Evolutionary conservation across 1,284 basidiomycete genomes (phyloP).

Genomic region (Inonotus hispidus): DNA sequence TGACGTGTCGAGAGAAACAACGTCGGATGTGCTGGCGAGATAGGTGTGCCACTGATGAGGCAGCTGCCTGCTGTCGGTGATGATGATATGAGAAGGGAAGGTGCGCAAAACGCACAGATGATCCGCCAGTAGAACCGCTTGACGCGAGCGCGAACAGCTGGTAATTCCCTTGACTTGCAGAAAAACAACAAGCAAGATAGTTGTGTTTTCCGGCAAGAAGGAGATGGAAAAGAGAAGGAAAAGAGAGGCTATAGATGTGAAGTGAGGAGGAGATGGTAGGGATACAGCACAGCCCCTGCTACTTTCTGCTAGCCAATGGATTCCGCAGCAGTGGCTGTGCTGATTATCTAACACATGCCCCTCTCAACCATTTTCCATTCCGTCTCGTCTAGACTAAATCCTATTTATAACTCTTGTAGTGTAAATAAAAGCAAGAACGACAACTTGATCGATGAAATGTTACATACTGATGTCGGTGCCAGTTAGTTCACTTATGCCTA

Average conservation of each 20-base stretch:
- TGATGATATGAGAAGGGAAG: not conserved
- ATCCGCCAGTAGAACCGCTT: not conserved
- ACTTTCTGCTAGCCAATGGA: not conserved
- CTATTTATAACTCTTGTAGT: too few relatives aligned
- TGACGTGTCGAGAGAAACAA: constrained; percentile 3
- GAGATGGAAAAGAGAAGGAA: not conserved
- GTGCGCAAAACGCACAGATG: not conserved
- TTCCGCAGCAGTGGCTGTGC: not conserved
- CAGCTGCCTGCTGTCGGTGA: not conserved
- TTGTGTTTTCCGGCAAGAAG: not conserved
- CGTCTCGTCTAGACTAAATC: not conserved
- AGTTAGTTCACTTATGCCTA: too few relatives aligned
- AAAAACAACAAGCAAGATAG: not conserved
- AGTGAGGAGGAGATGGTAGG: not conserved
- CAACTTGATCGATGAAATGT: too few relatives aligned
- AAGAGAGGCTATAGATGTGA: not conserved
- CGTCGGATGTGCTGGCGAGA: not conserved
- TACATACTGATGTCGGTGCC: too few relatives aligned
- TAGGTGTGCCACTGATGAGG: not conserved
- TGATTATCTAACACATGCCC: not conserved
- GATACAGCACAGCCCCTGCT: not conserved
- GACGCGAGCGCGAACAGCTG: not conserved
- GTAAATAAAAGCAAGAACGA: too few relatives aligned
- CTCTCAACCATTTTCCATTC: not conserved
- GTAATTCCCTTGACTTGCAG: not conserved